Evolutionary conservation across 345 rosid genomes (phyloP).

Genomic region (Gossypium anomalum): DNA sequence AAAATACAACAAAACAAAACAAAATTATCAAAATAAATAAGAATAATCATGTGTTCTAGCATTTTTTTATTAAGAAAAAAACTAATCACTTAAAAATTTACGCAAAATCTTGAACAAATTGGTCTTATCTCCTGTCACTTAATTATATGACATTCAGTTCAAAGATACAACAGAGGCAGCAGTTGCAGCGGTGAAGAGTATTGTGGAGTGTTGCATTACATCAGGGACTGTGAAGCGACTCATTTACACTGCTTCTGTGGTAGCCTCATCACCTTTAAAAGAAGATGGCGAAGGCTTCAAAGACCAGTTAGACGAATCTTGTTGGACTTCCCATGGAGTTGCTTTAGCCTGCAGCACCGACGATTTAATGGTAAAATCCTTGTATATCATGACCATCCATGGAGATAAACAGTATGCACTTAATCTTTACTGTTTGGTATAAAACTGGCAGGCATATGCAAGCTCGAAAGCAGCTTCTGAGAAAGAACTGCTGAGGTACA

Average conservation of each 20-base stretch:
- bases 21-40: too few species aligned
- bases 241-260: conserved; percentile 22
- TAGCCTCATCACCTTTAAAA: conserved; percentile 22
- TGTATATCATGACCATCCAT: background rate
- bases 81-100: too few species aligned
- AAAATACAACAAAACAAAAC: too few species aligned
- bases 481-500: conserved; percentile 13
- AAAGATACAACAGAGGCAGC: conserved; percentile 25
- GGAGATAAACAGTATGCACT: background rate
- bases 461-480: background rate
- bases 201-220: conserved; percentile 19
- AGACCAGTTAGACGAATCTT: conserved; percentile 2
- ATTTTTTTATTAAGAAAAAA: too few species aligned
- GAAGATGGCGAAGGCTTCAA: conserved; percentile 9
- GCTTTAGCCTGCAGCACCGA: background rate
- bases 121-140: too few species aligned
- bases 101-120: too few species aligned
- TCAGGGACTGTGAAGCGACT: conserved; percentile 27
- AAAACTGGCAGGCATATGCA: background rate
- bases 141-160: conserved; percentile 8
- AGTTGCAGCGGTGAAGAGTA: conserved; percentile 13
- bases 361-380: background rate
- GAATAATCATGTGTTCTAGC: too few species aligned
- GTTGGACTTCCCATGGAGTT: background rate
- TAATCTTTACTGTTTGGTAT: background rate